Conservation (phyloP, 768 basidiomycete genomes). For the Leucocoprinus leucothites region DNA sequence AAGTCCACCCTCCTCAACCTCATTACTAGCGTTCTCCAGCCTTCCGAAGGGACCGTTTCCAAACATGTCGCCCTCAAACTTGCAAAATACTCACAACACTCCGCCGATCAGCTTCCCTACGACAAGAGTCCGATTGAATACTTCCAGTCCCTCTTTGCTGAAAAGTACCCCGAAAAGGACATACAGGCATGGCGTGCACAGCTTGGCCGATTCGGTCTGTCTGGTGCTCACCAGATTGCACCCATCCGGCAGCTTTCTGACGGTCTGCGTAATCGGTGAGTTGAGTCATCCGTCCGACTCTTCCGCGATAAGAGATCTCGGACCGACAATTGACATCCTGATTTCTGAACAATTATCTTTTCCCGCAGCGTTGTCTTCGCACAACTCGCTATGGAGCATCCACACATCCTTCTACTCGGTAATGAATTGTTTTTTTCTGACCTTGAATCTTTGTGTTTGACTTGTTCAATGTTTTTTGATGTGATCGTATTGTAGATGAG, state of each 20-base stretch:
- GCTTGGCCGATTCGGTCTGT: conserved; percentile 93
- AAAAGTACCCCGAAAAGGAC: conserved; percentile 95
- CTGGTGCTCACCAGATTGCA: conserved; percentile 89
- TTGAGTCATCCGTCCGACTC: conserved; percentile 19
- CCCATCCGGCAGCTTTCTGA: conserved; percentile 95
- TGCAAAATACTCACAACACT: conserved; percentile 98
- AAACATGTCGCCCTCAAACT: conserved; percentile 91
- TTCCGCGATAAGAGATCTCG: not conserved
- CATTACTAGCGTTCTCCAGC: conserved; percentile 80
- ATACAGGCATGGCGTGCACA: conserved; percentile 89
- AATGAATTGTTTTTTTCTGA: conserved; percentile 20
- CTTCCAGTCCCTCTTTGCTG: conserved; percentile 75
- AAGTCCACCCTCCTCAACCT: conserved; percentile 58
- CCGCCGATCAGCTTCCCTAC: conserved; percentile 97
- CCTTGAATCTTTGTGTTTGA: not conserved
- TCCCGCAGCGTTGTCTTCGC: conserved; percentile 83
- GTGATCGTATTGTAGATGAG: conserved; percentile 52
- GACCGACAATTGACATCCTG: too few species aligned
- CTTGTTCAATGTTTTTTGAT: not conserved
- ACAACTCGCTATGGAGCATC: conserved; percentile 95
- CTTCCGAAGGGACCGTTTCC: conserved; percentile 81
- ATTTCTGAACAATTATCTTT: not conserved
- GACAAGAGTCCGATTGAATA: conserved; percentile 90
- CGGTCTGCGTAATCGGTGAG: conserved; percentile 88
- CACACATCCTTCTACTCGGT: conserved; percentile 89